Evolutionary conservation across 352 stramenopile species (phyloP), one percentile per base, ranked within the genome.

Genomic region (Phytophthora rubi): DNA sequence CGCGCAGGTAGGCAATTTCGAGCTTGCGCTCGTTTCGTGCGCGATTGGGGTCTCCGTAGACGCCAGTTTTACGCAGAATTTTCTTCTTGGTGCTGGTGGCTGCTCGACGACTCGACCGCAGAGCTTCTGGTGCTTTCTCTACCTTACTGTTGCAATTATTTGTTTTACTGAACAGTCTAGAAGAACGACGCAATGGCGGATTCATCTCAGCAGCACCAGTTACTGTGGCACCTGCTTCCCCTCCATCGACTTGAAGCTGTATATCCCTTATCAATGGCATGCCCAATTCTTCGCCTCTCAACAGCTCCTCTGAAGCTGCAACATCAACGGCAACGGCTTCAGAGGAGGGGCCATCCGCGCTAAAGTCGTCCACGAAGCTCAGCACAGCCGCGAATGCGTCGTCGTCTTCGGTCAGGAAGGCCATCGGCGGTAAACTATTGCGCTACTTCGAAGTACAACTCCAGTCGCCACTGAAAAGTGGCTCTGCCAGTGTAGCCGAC

Each of bases 1-100:
- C 55, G 0, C 70, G 76, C 44, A 89, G 56, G 30, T 81, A 86
- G 2, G 72, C 15, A 39, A 85, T 66, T 55, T 86, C 79, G 15
- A 79, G 62, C 18, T 68, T 72, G 37, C 63, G 71, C 35, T 79
- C 71, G 49, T 75, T 62, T 23, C 68, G 63, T 42, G 61, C 68
- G 35, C 59, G 62, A 18, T 76, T 76, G 6, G 64, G 49, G 39
- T 80, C 57, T 63, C 32, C 66, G 28, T 70, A 74, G 1, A 62
- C 55, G 0, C 62, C 49, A 39, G 54, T 33, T 48, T 62, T 73
- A 15, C 42, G 65, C 39, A 62, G 23, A 56, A 53, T 45, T 49
- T 66, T 70, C 59, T 59, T 66, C 54, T 59, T 76, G 10, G 32
- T 3, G 23, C 57, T 71, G 18, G n/a, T 51, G 23, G 12, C n/a